phyloP scores from a whole-genome alignment of 1,139 yeast species.

The Suhomyces ambrosiae region DNA sequence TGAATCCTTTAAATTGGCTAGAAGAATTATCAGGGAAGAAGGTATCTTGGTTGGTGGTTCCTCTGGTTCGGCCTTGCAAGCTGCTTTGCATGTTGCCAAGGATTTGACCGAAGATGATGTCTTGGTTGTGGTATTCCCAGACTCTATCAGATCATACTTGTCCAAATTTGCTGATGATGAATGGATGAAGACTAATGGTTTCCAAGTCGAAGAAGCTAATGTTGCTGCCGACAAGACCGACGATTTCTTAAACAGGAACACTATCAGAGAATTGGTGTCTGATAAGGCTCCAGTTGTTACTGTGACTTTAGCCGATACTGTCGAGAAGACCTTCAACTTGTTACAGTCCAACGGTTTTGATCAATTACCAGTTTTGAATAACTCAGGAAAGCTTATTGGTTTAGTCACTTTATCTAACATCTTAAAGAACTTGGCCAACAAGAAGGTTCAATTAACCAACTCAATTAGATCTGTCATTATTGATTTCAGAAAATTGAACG shows the following conservation, averaged over 20 bases:
- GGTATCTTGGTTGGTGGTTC: constrained; percentile 90
- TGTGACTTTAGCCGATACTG: constrained; percentile 62
- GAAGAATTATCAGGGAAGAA: constrained; percentile 83
- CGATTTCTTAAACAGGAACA: constrained; percentile 49
- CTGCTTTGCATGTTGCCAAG: constrained; percentile 71
- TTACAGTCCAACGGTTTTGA: constrained; percentile 81
- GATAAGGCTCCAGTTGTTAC: constrained; percentile 80
- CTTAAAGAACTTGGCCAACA: constrained; percentile 66
- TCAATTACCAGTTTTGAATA: constrained; percentile 76
- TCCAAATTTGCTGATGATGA: constrained; percentile 90
- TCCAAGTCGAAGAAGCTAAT: constrained; percentile 52
- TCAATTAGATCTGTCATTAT: constrained; percentile 65
- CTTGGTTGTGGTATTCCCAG: constrained; percentile 84
- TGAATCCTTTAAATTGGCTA: constrained; percentile 77
- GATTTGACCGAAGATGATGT: constrained; percentile 73
- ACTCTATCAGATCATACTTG: constrained; percentile 82
- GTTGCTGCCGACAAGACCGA: constrained; percentile 51
- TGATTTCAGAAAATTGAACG: constrained; percentile 74
- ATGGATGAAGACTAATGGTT: constrained; percentile 84
- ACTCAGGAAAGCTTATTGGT: constrained; percentile 67
- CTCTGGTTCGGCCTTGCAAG: constrained; percentile 83
- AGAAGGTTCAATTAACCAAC: constrained; percentile 60
- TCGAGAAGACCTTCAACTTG: constrained; percentile 67
- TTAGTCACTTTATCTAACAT: constrained; percentile 76
- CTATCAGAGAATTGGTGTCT: constrained; percentile 66